Conservation (phyloP, 306 rosid species). For the Quercus suber region DNA sequence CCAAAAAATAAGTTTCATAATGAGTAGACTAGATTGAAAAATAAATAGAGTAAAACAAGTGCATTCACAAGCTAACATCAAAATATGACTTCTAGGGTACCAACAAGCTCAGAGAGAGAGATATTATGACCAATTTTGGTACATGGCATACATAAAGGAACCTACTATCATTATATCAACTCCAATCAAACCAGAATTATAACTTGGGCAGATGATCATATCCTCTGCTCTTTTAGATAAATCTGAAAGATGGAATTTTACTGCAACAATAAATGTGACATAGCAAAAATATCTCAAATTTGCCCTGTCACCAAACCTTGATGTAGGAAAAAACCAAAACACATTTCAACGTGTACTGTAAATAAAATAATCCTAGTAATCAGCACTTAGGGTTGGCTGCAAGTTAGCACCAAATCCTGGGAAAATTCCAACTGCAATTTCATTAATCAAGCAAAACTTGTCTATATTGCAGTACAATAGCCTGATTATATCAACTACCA, state of each 20-base stretch:
- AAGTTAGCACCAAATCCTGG: no score
- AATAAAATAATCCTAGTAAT: no score
- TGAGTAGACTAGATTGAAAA: slow-evolving; percentile 6
- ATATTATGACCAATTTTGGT: neutral
- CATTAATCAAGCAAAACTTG: no score
- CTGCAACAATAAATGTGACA: neutral
- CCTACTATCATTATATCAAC: neutral
- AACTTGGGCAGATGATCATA: neutral
- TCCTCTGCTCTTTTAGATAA: neutral
- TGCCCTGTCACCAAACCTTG: neutral
- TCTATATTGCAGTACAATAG: no score
- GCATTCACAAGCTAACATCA: neutral
- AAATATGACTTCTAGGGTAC: neutral
- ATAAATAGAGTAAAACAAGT: slow-evolving; percentile 6
- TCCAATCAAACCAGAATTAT: neutral
- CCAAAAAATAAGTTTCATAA: neutral
- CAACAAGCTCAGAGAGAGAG: neutral
- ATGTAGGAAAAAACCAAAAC: no score
- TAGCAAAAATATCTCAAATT: neutral
- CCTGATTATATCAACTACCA: no score
- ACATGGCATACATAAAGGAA: no score
- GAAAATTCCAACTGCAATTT: no score
- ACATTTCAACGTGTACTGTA: no score
- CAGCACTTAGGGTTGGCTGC: no score
- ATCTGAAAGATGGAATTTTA: neutral